These are phyloP conservation scores for Aspergillus ellipticus DNA, from an alignment of 495 filamentous ascomycete genomes.

Conservation along the genomic window DNA sequence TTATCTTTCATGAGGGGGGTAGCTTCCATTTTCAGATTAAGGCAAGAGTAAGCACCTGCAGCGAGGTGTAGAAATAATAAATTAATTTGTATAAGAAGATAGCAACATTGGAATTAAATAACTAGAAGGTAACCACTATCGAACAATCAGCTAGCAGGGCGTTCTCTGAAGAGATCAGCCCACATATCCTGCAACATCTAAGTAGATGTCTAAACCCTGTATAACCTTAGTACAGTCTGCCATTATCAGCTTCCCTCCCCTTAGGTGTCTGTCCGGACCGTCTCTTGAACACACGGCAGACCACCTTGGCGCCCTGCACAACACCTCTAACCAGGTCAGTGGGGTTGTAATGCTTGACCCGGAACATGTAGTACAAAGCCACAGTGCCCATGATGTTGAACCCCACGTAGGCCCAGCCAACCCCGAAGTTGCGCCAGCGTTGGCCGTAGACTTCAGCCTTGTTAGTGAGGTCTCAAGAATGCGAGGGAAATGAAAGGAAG, in stretches of 20 bases:
- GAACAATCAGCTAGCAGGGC: neutral
- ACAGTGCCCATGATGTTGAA: conserved; percentile 51
- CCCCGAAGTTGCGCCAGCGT: conserved; percentile 53
- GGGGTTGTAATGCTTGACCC: conserved; percentile 46
- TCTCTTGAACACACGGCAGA: conserved; percentile 40
- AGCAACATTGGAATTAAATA: neutral
- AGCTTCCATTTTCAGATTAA: no score
- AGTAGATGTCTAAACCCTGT: neutral
- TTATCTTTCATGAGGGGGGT: no score
- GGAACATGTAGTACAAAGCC: conserved; percentile 50
- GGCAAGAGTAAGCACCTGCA: no score
- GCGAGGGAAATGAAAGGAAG: neutral
- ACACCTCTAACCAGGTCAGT: conserved; percentile 33
- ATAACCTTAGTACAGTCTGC: conserved; percentile 23
- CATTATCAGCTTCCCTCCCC: conserved; percentile 54
- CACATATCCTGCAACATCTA: neutral
- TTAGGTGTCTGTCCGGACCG: conserved; percentile 54
- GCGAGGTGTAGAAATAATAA: no score
- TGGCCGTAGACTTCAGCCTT: conserved; percentile 31
- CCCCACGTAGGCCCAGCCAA: conserved; percentile 51
- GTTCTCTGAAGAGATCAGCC: neutral
- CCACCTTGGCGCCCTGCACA: conserved; percentile 22
- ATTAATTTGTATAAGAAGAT: no score
- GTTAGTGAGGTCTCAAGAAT: conserved; percentile 3
- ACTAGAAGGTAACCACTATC: no score